Percentiles rank a stretch among this genome's conserved stretches.
phyloP scores from a whole-genome alignment of 805 yeast genomes.

The Myxozyma sirexii region DNA sequence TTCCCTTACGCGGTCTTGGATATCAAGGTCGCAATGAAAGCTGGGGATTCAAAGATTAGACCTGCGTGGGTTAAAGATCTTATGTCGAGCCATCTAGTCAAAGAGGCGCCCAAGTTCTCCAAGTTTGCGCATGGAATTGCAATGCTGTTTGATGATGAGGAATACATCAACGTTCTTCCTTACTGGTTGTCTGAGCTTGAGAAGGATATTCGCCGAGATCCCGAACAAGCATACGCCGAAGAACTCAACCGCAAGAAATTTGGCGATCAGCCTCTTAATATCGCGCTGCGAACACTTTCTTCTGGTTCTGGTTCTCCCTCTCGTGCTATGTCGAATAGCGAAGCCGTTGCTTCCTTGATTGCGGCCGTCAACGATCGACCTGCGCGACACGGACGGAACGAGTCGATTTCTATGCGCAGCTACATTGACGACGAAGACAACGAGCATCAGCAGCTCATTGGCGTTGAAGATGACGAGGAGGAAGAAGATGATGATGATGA shows the following conservation, averaged over 20 bases:
- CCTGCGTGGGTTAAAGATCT: constrained; percentile 80
- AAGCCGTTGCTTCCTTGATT: constrained; percentile 13
- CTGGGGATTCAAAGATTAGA: constrained; percentile 34
- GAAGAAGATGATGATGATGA: constrained; percentile 49
- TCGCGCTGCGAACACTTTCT: constrained; percentile 7
- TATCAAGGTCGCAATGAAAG: constrained; percentile 49
- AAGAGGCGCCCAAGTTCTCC: constrained; percentile 91
- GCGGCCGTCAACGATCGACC: constrained; percentile 28
- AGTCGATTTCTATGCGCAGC: constrained; percentile 27
- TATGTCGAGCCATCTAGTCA: constrained; percentile 78
- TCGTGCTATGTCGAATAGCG: background rate
- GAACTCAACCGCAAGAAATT: constrained; percentile 51
- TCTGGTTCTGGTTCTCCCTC: constrained; percentile 13
- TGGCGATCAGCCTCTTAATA: constrained; percentile 30
- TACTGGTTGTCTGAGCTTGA: constrained; percentile 94
- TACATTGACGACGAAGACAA: constrained; percentile 23
- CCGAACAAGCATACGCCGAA: constrained; percentile 75
- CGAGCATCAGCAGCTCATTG: constrained; percentile 22
- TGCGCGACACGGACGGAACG: constrained; percentile 34
- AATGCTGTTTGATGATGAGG: constrained; percentile 80
- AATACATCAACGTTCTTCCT: constrained; percentile 80
- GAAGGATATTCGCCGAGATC: constrained; percentile 71
- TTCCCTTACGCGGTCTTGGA: constrained; percentile 69
- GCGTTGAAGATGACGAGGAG: constrained; percentile 18
- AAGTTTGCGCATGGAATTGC: constrained; percentile 94